Conservation (phyloP, 352 stramenopile species). For the Phytophthora pluvialis region DNA sequence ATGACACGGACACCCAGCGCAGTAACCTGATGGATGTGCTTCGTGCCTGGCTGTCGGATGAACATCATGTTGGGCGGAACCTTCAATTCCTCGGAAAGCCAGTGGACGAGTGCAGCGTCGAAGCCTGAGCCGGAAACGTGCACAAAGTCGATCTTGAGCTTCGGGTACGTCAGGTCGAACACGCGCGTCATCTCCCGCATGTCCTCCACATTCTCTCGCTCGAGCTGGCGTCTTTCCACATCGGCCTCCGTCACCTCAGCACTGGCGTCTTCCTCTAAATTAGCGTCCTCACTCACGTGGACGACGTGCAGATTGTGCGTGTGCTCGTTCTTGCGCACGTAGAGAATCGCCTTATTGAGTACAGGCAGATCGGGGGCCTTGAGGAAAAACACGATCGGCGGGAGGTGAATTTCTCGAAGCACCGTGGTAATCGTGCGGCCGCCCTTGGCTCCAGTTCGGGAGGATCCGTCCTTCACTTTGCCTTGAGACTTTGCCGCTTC, state of each 20-base stretch:
- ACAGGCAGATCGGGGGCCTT: conserved; percentile 89
- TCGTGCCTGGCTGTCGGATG: conserved; percentile 88
- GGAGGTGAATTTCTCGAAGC: conserved; percentile 72
- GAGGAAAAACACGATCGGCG: conserved; percentile 92
- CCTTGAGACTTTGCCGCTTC: conserved; percentile 28
- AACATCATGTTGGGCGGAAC: conserved; percentile 95
- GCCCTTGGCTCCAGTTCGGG: conserved; percentile 68
- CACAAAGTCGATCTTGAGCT: conserved; percentile 92
- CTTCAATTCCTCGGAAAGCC: conserved; percentile 72
- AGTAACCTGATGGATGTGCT: conserved; percentile 91
- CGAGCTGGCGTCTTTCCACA: conserved; percentile 36
- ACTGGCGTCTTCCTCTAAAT: conserved; percentile 34
- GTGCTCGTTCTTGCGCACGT: conserved; percentile 93
- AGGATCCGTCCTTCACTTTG: conserved; percentile 19
- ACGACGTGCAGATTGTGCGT: conserved; percentile 92
- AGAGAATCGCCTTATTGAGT: conserved; percentile 95
- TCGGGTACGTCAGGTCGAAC: conserved; percentile 93
- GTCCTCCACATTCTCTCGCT: conserved; percentile 58
- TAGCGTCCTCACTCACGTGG: conserved; percentile 66
- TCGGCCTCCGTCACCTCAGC: conserved; percentile 49
- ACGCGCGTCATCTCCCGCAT: conserved; percentile 79
- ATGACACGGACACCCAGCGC: conserved; percentile 90
- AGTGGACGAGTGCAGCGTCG: conserved; percentile 88
- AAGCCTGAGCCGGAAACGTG: conserved; percentile 69
- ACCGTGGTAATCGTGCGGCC: conserved; percentile 71